Evolutionary conservation across 805 yeast genomes (phyloP), one percentile per base, ranked within the genome.

Genomic region (Metschnikowia shivogae): DNA sequence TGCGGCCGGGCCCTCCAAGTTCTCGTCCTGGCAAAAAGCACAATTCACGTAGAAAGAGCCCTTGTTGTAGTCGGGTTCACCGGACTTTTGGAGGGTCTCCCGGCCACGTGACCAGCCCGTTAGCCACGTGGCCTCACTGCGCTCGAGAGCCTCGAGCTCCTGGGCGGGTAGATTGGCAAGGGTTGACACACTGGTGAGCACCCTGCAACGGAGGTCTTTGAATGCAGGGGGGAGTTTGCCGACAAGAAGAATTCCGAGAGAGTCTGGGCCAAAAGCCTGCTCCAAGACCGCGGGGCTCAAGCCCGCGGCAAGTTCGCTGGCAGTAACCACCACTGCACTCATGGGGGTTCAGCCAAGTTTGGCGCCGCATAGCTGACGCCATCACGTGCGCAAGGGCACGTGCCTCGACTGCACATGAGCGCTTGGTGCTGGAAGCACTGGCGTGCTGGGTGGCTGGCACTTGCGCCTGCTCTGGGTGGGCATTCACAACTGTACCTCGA

Each of bases 81-180:
- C 78, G 30, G 62, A 59, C 6, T 45, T 42, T 1, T 67, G 67
- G 30, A 80, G 64, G 29, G 59, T 68, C 52, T 80, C 85, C 42
- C 71, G 74, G 0, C 84, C 84, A 20, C 78, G 58, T 7, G 84
- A 78, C 84, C 84, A 80, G 1, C 84, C 86, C 1, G 76, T 74
- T 6, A 78, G 61, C 76, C 80, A 80, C 49, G 59, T 63, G 0
- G 79, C 71, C 42, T 76, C 80, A 13, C 73, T 74, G 20, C 63
- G 64, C 52, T 78, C 83, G 43, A 79, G 62, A 13, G 50, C 37
- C 3, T 54, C 57, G 30, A 79, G 60, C 8, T 60, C 57, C 2
- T 55, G 55, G 7, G 42, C 43, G 1, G 76, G 68, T 3, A 75
- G 62, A 33, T 59, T 60, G 14, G 78, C 77, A 24, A 79, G 60